These are phyloP conservation scores for Russula ochroleuca DNA, from an alignment of 768 basidiomycete genomes.

Conservation along the genomic window DNA sequence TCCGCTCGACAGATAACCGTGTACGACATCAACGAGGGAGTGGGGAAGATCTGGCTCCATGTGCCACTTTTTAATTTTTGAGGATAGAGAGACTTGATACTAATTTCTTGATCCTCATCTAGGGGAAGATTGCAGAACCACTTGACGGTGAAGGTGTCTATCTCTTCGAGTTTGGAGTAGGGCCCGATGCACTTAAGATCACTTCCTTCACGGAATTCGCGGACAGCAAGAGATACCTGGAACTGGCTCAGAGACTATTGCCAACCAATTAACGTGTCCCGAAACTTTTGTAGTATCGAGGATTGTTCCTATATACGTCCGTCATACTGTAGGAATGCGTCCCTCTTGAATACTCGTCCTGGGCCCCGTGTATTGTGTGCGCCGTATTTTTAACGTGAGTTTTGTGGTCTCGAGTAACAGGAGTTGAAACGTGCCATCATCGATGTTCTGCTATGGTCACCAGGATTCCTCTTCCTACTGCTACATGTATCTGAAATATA, in stretches of 20 bases:
- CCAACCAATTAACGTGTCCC: too few relatives aligned
- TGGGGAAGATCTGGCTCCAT: conserved; percentile 4
- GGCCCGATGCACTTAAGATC: background rate
- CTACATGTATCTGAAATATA: too few relatives aligned
- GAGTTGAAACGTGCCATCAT: too few relatives aligned
- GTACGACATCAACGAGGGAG: background rate
- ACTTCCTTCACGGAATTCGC: background rate
- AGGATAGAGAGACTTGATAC: background rate
- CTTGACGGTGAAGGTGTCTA: background rate
- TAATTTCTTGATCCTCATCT: background rate
- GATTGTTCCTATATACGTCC: background rate
- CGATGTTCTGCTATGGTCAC: too few relatives aligned
- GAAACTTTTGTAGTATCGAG: background rate
- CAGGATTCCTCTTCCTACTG: too few relatives aligned
- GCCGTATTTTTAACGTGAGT: background rate
- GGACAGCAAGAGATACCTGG: background rate
- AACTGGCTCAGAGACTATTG: background rate
- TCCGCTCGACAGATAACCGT: background rate
- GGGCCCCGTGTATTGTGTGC: background rate
- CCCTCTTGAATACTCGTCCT: background rate
- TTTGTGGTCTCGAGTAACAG: background rate
- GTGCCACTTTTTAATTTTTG: background rate
- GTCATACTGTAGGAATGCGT: background rate
- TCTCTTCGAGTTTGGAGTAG: conserved; percentile 3
- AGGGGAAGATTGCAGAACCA: background rate